Evolutionary conservation across 2,329 filamentous ascomycete species (phyloP).

Genomic region (Claviceps arundinis): DNA sequence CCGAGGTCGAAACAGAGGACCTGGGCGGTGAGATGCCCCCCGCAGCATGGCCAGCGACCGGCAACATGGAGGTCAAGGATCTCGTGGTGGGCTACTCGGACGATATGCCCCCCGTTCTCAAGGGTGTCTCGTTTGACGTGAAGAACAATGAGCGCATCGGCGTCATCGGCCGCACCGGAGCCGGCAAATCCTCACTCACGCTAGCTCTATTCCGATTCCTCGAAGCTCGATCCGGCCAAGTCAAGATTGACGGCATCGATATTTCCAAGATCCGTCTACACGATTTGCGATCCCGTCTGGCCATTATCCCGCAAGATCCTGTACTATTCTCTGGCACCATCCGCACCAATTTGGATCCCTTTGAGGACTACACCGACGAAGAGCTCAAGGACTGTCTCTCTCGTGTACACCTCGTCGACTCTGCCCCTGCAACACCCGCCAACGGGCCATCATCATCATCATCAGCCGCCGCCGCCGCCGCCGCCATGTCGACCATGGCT

Average conservation of each 20-base stretch:
- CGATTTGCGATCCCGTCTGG: slow-evolving; percentile 57
- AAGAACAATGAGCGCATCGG: slow-evolving; percentile 56
- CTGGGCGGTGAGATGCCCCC: slow-evolving; percentile 48
- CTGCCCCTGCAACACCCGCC: slow-evolving; percentile 23
- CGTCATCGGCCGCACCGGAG: slow-evolving; percentile 67
- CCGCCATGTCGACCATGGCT: slow-evolving; percentile 18
- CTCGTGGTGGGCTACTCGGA: slow-evolving; percentile 60
- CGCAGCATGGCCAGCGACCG: slow-evolving; percentile 63
- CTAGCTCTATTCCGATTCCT: slow-evolving; percentile 68
- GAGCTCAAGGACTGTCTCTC: slow-evolving; percentile 57
- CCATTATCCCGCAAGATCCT: slow-evolving; percentile 71
- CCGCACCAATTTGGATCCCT: slow-evolving; percentile 64
- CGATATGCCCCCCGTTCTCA: slow-evolving; percentile 58
- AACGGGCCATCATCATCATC: slow-evolving; percentile 22
- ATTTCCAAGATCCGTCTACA: slow-evolving; percentile 59
- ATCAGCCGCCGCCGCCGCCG: neutral
- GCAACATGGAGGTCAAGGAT: slow-evolving; percentile 58
- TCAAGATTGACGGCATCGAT: slow-evolving; percentile 61
- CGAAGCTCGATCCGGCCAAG: slow-evolving; percentile 50
- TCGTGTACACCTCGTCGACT: slow-evolving; percentile 53
- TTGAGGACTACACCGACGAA: slow-evolving; percentile 53
- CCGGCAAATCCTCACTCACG: slow-evolving; percentile 65
- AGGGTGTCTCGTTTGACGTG: slow-evolving; percentile 53
- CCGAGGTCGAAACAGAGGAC: slow-evolving; percentile 52
- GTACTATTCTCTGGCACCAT: slow-evolving; percentile 72